Evolutionary conservation across 306 rosid species (phyloP).

Genomic region (Lagenaria siceraria): DNA sequence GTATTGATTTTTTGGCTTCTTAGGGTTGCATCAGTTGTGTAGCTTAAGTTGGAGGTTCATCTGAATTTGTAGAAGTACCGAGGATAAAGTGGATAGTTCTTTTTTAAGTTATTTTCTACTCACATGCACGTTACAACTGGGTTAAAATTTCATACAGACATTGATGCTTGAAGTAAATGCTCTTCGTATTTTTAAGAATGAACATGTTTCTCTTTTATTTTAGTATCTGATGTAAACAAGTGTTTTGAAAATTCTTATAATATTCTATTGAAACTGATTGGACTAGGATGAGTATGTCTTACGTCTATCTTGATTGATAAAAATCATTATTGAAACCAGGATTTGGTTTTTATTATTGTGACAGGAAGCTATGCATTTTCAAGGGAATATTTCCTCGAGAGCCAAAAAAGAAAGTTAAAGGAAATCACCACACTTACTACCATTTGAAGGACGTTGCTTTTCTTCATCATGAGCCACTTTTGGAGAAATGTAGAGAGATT

Average conservation of each 20-base stretch:
- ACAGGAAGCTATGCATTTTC: slow-evolving; percentile 76
- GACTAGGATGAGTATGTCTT: background rate
- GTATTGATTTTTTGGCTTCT: background rate
- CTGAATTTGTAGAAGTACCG: background rate
- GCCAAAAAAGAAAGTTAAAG: slow-evolving; percentile 91
- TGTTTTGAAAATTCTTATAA: background rate
- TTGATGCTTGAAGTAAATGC: background rate
- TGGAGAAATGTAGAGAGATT: slow-evolving; percentile 55
- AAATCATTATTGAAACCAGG: background rate
- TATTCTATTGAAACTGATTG: background rate
- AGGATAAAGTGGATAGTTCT: background rate
- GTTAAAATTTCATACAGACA: background rate
- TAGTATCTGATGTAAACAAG: background rate
- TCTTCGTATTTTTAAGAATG: background rate
- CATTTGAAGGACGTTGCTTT: slow-evolving; percentile 86
- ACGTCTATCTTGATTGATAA: background rate
- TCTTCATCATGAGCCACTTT: slow-evolving; percentile 77
- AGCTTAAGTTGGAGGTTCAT: background rate
- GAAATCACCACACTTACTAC: slow-evolving; percentile 82
- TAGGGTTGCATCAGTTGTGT: background rate
- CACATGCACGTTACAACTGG: background rate
- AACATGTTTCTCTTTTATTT: background rate
- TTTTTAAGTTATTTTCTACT: background rate
- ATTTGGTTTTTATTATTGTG: slow-evolving; percentile 9
- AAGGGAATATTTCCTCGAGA: slow-evolving; percentile 88